A percentile compares a stretch with the other conserved stretches of the same genome.
phyloP scores from a whole-genome alignment of 1,139 yeast genomes.

The Nakaseomyces delphensis region DNA sequence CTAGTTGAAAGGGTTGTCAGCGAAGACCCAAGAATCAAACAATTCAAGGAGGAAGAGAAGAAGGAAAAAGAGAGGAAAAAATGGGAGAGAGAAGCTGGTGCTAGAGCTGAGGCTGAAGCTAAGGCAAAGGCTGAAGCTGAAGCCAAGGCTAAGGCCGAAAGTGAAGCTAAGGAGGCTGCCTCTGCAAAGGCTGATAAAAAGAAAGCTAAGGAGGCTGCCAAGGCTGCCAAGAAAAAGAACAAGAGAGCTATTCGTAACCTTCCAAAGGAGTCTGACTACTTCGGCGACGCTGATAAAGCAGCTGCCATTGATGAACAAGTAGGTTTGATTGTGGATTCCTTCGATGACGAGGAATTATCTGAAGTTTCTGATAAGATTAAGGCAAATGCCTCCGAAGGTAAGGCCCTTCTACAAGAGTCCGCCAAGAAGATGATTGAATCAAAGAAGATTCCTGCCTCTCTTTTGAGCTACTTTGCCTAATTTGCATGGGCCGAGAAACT shows the following conservation, averaged over 20 bases:
- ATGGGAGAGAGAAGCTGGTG: conserved; percentile 98
- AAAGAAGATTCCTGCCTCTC: conserved; percentile 38
- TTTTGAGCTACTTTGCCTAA: conserved; percentile 35
- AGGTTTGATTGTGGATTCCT: conserved; percentile 65
- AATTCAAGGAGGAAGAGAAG: conserved; percentile 90
- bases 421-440: conserved; percentile 38
- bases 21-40: conserved; percentile 91
- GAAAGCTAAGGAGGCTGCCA: conserved; percentile 96
- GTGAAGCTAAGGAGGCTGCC: conserved; percentile 52
- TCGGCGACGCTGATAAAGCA: conserved; percentile 65
- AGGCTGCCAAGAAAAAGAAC: conserved; percentile 94
- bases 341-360: conserved; percentile 68
- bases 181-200: conserved; percentile 58
- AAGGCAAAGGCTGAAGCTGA: conserved; percentile 82
- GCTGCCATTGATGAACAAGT: conserved; percentile 69
- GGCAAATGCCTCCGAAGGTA: conserved; percentile 39
- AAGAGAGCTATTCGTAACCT: conserved; percentile 83
- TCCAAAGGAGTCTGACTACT: conserved; percentile 77
- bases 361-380: conserved; percentile 55
- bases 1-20: conserved; percentile 79
- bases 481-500: neutral
- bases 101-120: conserved; percentile 91
- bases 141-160: conserved; percentile 70
- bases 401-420: conserved; percentile 42
- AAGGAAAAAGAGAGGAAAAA: conserved; percentile 89